Base-by-base conservation (phyloP, 352 stramenopile species). In the Plasmopara viticola region DNA sequence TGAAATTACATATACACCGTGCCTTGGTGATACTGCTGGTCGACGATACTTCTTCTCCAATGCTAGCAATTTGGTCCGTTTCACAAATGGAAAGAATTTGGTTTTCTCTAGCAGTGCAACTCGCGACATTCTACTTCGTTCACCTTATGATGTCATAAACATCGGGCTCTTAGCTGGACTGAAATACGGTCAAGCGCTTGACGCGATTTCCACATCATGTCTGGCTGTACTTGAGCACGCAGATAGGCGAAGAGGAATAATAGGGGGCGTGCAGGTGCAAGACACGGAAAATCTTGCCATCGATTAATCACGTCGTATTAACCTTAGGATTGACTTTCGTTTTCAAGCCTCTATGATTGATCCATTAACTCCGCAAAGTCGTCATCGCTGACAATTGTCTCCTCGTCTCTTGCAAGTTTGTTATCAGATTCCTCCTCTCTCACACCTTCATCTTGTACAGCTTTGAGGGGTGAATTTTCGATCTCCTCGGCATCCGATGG, bases 41-140 rank as follows among this genome's bases (percentile, higher is more conserved):
- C 78, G 84, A 9, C 68, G 84, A 34, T 92, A 94, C 63, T 92
- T 94, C 58, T 92, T 94, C 50, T 87, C 79, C 34, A 94, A 94
- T 62, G 77, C 80, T 9, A 84, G 72, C 46, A 87, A 86, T 50
- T 47, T 94, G 20, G 75, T 92, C 44, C 79, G 81, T 5, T 45
- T 90, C 33, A 90, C 81, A 2, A 68, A 75, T 8, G 84, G 81
- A 13, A 66, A 72, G 9, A 70, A 94, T 49, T 48, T 94, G 15
- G 62, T 94, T 14, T 68, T 94, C 25, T 81, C 81, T 8, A 94
- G 84, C 33, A 69, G 75, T 45, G 72, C 79, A 9, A 87, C 65
- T 40, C 77, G 84, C 15, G 78, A 91, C 44, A 74, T 94, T 28
- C 62, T 92, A 34, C 54, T 94, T 39, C 81, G 84, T 28, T 84